phyloP scores from a whole-genome alignment of 139 green algal genomes.

The Chlorella vulgaris region DNA sequence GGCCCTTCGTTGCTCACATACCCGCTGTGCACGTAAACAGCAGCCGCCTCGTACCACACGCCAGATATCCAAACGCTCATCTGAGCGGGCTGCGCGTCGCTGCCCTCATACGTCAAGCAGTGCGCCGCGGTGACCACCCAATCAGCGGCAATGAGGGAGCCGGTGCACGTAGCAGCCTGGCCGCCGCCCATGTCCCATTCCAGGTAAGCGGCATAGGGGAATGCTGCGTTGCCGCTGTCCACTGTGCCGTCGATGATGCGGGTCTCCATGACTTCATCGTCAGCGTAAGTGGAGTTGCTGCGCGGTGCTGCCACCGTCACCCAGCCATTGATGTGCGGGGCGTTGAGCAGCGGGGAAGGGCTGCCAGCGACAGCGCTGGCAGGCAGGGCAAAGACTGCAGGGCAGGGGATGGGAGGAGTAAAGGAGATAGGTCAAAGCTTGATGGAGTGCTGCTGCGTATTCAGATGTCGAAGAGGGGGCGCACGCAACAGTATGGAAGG shows the following conservation, averaged over 20 bases:
- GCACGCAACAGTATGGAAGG: neutral
- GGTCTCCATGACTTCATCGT: neutral
- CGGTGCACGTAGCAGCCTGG: neutral
- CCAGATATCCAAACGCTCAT: neutral
- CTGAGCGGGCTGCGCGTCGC: neutral
- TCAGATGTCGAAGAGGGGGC: neutral
- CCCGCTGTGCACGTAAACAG: neutral
- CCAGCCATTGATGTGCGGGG: neutral
- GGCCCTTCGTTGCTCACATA: neutral
- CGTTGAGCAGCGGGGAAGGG: neutral
- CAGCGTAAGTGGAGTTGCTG: neutral
- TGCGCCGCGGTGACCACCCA: slow-evolving; percentile 2
- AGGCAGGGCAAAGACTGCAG: neutral
- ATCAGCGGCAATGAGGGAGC: neutral
- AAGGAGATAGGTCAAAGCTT: neutral
- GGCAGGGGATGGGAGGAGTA: neutral
- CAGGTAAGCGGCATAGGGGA: slow-evolving; percentile 3
- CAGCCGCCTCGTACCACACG: neutral
- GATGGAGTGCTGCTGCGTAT: neutral
- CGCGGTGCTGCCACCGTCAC: neutral
- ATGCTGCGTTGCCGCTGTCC: neutral
- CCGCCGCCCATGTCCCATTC: neutral
- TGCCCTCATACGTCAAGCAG: neutral
- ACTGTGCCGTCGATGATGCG: slow-evolving; percentile 1
- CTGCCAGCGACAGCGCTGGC: neutral